These are phyloP conservation scores for Saprolegnia diclina DNA, from an alignment of 352 stramenopile genomes.

Conservation along the genomic window DNA sequence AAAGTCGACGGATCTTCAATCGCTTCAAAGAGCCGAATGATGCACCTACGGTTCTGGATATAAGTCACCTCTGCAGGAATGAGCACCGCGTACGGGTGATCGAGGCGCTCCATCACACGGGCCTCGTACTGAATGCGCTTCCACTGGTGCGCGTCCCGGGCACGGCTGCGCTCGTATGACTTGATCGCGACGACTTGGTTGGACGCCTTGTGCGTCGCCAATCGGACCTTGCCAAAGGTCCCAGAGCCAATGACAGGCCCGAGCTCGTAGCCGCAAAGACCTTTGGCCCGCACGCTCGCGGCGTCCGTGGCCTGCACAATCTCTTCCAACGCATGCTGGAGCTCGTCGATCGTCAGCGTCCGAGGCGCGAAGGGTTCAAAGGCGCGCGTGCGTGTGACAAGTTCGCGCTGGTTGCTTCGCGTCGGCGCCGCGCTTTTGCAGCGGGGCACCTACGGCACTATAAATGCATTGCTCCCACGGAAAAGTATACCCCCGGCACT, in stretches of 20 bases:
- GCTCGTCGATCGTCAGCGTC: background rate
- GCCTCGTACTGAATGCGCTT: slow-evolving; percentile 52
- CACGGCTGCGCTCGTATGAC: slow-evolving; percentile 35
- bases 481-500: background rate
- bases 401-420: background rate
- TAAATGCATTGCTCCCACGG: background rate
- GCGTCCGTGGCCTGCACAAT: background rate
- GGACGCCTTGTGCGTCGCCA: slow-evolving; percentile 42
- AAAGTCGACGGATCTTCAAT: slow-evolving; percentile 56
- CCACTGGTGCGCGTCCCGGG: slow-evolving; percentile 45
- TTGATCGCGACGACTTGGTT: slow-evolving; percentile 50
- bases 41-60: too few species aligned
- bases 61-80: too few species aligned
- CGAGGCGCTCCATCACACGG: slow-evolving; percentile 39
- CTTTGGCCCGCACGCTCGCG: background rate
- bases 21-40: slow-evolving; percentile 49
- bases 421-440: background rate
- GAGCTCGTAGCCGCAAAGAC: slow-evolving; percentile 34
- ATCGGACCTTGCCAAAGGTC: slow-evolving; percentile 48
- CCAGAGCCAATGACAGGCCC: slow-evolving; percentile 45
- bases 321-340: background rate
- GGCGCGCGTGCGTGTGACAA: too few species aligned
- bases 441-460: too few species aligned
- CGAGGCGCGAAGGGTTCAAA: background rate
- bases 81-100: slow-evolving; percentile 30